Evolutionary conservation across 352 stramenopile species (phyloP).

Genomic region (Phytophthora vignae): DNA sequence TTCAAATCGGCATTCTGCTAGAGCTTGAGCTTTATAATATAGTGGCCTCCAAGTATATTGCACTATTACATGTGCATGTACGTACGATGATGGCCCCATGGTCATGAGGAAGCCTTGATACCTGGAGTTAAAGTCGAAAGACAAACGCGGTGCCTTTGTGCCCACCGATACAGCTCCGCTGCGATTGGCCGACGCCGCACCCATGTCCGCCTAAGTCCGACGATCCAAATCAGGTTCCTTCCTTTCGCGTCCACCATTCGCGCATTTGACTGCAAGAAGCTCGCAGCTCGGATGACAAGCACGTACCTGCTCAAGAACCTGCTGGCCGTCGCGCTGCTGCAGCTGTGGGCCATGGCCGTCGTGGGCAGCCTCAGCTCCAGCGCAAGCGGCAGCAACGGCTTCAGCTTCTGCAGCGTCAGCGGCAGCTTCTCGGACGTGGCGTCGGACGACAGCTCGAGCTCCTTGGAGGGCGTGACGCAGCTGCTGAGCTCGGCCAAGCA

Average conservation of each 20-base stretch:
- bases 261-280: neutral
- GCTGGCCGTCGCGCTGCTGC: constrained; percentile 27
- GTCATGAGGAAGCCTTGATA: too few species aligned
- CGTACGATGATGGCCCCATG: too few species aligned
- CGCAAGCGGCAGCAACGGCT: constrained; percentile 6
- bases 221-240: constrained; percentile 32
- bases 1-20: too few species aligned
- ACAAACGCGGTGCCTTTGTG: neutral
- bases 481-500: constrained; percentile 51
- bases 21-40: too few species aligned
- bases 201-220: constrained; percentile 25
- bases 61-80: too few species aligned
- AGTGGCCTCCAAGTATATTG: too few species aligned
- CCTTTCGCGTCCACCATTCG: constrained; percentile 6
- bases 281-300: constrained; percentile 1
- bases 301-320: constrained; percentile 27
- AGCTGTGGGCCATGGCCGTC: constrained; percentile 28
- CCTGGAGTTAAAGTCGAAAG: too few species aligned
- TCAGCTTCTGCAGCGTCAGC: constrained; percentile 1
- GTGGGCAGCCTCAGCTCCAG: constrained; percentile 19
- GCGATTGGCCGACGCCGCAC: constrained; percentile 2
- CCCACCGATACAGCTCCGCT: neutral
- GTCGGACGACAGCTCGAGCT: constrained; percentile 27
- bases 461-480: constrained; percentile 38
- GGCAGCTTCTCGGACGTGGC: constrained; percentile 20